A percentile compares a stretch with the other conserved stretches of the same genome.
Evolutionary conservation across 257 asterid species (phyloP).

Genomic region (Solanum rostratum): DNA sequence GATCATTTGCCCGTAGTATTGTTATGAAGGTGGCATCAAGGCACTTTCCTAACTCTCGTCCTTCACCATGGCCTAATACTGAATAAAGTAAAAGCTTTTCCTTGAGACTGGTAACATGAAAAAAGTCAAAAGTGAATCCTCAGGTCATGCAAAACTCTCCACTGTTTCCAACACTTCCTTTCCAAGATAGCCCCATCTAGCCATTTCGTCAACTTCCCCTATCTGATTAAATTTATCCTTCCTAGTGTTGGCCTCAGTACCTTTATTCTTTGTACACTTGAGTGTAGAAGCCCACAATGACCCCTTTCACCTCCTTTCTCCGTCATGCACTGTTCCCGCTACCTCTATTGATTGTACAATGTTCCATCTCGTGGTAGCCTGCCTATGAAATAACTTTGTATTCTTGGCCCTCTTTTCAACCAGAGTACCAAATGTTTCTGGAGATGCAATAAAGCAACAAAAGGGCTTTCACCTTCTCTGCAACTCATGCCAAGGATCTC

Average conservation of each 20-base stretch:
- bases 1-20: background rate
- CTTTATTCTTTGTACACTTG: background rate
- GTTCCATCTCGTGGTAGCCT: background rate
- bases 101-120: background rate
- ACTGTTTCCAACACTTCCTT: background rate
- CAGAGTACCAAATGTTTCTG: background rate
- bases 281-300: background rate
- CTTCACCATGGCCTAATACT: background rate
- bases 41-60: background rate
- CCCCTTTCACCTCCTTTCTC: background rate
- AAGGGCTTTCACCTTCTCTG: background rate
- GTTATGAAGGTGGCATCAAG: background rate
- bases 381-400: background rate
- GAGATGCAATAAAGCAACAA: background rate
- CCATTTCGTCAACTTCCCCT: background rate
- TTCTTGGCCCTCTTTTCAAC: background rate
- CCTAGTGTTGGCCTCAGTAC: background rate
- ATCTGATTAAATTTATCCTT: background rate
- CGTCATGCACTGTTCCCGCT: background rate
- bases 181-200: background rate
- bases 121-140: background rate
- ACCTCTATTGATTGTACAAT: background rate
- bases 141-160: background rate
- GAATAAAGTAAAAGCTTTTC: background rate
- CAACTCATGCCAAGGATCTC: background rate